Evolutionary conservation across 352 stramenopile species (phyloP).

Genomic region (Poterioochromonas sp.): DNA sequence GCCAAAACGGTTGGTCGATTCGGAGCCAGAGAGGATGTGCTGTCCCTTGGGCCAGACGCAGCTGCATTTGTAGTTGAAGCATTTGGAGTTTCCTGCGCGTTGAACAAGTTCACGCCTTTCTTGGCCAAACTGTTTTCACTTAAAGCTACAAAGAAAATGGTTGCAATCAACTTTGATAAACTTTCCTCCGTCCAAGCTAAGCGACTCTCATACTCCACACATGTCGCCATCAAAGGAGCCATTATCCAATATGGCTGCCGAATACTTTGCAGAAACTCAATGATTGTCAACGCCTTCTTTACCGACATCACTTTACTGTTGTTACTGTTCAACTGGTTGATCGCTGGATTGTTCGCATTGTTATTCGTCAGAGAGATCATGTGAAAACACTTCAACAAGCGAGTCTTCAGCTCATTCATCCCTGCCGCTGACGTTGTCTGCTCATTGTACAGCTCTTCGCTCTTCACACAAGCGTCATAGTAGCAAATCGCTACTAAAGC

Average conservation of each 20-base stretch:
- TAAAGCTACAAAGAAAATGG: neutral
- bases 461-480: neutral
- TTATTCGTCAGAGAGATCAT: neutral
- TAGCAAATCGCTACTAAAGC: neutral
- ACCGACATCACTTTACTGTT: neutral
- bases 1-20: no score
- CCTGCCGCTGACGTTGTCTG: neutral
- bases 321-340: no score
- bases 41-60: no score
- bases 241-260: neutral
- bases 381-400: neutral
- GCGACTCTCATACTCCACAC: neutral
- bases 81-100: no score
- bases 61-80: no score
- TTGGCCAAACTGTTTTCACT: neutral
- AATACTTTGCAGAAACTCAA: neutral
- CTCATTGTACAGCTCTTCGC: neutral
- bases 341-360: neutral
- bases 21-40: no score
- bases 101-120: no score
- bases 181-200: neutral
- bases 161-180: neutral
- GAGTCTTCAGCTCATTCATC: neutral
- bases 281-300: neutral
- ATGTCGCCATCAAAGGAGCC: neutral